Conservation (phyloP, 2,329 filamentous ascomycete genomes). For the Arthrobotrys pseudoclavata region DNA sequence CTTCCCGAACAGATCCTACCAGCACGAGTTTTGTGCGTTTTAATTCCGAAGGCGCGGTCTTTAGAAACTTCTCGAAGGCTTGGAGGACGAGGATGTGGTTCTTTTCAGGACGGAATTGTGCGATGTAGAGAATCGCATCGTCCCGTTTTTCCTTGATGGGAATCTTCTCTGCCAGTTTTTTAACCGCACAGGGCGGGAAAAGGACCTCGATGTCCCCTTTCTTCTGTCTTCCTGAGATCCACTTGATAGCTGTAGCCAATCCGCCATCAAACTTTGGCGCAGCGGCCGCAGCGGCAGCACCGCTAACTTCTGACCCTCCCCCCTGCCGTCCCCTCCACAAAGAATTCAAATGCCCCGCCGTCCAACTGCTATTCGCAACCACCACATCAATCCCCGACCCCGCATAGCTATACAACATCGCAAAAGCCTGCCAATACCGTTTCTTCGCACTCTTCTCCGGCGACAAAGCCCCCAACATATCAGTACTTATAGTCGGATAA, state of each 20-base stretch:
- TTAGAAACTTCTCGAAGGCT: slow-evolving; percentile 83
- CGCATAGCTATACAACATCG: slow-evolving; percentile 82
- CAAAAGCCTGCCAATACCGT: slow-evolving; percentile 88
- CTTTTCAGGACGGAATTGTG: slow-evolving; percentile 97
- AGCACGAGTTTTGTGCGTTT: slow-evolving; percentile 78
- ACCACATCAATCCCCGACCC: slow-evolving; percentile 89
- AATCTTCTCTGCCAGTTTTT: slow-evolving; percentile 82
- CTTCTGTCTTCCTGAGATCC: slow-evolving; percentile 63
- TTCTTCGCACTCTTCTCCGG: slow-evolving; percentile 86
- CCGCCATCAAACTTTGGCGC: slow-evolving; percentile 22
- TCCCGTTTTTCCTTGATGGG: slow-evolving; percentile 71
- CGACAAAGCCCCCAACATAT: slow-evolving; percentile 93
- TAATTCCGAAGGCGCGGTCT: slow-evolving; percentile 64
- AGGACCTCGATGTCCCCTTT: slow-evolving; percentile 73
- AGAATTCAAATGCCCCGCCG: slow-evolving; percentile 81
- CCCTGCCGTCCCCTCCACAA: slow-evolving; percentile 75
- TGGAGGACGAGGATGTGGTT: slow-evolving; percentile 89
- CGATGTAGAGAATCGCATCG: slow-evolving; percentile 87
- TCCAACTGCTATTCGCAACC: slow-evolving; percentile 98
- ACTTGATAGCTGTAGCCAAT: slow-evolving; percentile 18
- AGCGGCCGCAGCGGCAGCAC: slow-evolving; percentile 60
- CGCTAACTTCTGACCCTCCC: background rate
- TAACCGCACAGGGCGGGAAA: slow-evolving; percentile 92
- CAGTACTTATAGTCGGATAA: slow-evolving; percentile 97
- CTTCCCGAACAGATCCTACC: slow-evolving; percentile 91